Evolutionary conservation across 2,329 filamentous ascomycete genomes (phyloP).

Genomic region (Apiospora marii): DNA sequence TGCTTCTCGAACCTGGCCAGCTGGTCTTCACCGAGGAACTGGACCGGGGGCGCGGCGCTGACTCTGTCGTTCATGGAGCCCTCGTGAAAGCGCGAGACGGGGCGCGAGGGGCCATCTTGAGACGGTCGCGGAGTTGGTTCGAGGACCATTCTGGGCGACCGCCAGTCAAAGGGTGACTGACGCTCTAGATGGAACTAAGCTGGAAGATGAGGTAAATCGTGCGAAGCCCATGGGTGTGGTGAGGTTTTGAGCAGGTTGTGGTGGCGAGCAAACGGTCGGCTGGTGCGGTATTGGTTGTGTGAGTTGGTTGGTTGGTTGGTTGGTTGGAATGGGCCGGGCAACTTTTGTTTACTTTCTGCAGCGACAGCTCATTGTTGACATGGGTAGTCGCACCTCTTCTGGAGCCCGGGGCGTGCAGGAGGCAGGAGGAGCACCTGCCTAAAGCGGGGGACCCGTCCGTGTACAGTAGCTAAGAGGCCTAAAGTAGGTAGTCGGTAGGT

Average conservation of each 20-base stretch:
- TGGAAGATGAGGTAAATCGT: background rate
- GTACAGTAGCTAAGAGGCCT: too few relatives aligned
- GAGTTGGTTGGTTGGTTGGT: background rate
- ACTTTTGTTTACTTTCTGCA: slow-evolving; percentile 18
- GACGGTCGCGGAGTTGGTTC: slow-evolving; percentile 33
- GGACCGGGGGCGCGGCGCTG: slow-evolving; percentile 73
- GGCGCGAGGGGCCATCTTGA: slow-evolving; percentile 17
- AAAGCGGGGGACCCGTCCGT: slow-evolving; percentile 4
- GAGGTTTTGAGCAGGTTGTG: background rate
- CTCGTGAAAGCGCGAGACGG: slow-evolving; percentile 68
- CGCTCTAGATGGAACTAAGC: background rate
- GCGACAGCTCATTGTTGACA: slow-evolving; percentile 12
- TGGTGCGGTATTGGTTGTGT: background rate
- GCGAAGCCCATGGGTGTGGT: slow-evolving; percentile 9
- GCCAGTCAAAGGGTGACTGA: slow-evolving; percentile 34
- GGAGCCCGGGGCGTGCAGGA: background rate
- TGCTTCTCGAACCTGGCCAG: slow-evolving; percentile 40
- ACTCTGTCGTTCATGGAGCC: slow-evolving; percentile 86
- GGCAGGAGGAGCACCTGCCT: background rate
- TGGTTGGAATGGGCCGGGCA: slow-evolving; percentile 5
- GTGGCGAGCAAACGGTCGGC: background rate
- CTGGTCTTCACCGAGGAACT: slow-evolving; percentile 61
- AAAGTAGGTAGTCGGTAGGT: too few relatives aligned
- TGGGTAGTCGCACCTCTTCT: background rate
- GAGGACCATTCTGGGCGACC: slow-evolving; percentile 30